Evolutionary conservation across 768 basidiomycete genomes (phyloP), one percentile per base, ranked within the genome.

Genomic region (Boletus rufocinnamomeus): DNA sequence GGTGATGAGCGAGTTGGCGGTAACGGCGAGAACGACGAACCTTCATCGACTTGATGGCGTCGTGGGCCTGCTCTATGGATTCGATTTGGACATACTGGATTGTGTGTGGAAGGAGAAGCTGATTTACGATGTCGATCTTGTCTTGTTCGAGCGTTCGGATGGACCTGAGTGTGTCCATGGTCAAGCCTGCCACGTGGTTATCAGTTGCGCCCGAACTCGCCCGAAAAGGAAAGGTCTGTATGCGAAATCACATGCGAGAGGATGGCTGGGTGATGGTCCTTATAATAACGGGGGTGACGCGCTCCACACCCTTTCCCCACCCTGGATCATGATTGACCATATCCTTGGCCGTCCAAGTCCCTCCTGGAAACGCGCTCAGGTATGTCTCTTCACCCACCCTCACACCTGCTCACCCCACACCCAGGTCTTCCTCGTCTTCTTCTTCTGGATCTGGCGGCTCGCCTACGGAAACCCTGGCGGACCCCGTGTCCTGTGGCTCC

Each of bases 1-100:
- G n/a, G 25, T 14, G 40, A 32, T 58, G 34, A 51, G 52, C 28
- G 43, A 9, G 35, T 8, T 14, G 57, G 37, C n/a, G 38, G n/a
- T 13, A 9, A 37, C 9, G n/a, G n/a, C 43, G 14, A 23, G 30
- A 44, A 21, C 23, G 44, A 60, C 70, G 21, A 57, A 88, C 93
- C 83, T 94, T 95, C 95, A 98, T 98, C 17, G 88, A 81, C 76
- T 93, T 95, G 75, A 98, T 98, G 19, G 95, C 95, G 68, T 94
- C 91, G 74, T 91, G 89, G 0, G 95, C 95, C 32, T 93, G 84
- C 52, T 94, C 85, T 59, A 92, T 77, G 16, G 84, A 81, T n/a
- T 83, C 75, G 52, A 98, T 84, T 25, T 78, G 66, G 32, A 91
- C 61, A 63, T 82, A 91, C 62, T 87, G 79, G n/a, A 83, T 83